phyloP scores from a whole-genome alignment of 139 green algal genomes.

The Picochlorum sp. region DNA sequence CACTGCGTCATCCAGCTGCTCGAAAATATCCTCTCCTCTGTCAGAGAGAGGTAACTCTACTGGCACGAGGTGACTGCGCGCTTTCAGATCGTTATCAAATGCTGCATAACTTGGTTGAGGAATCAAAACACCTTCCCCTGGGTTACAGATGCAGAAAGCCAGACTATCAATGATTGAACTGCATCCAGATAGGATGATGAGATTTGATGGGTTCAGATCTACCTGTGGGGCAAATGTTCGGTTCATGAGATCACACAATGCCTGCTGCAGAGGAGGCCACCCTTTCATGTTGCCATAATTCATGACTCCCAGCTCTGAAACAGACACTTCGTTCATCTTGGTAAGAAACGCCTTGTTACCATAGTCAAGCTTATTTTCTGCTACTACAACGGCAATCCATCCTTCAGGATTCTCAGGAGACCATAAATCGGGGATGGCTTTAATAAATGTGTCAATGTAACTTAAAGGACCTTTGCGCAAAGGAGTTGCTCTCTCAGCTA shows the following conservation, averaged over 20 bases:
- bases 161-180: conserved; percentile 54
- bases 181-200: conserved; percentile 29
- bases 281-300: conserved; percentile 34
- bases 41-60: conserved; percentile 37
- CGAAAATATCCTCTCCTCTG: conserved; percentile 8
- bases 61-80: conserved; percentile 31
- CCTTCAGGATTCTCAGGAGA: conserved; percentile 12
- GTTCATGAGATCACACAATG: conserved; percentile 34
- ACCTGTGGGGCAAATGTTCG: conserved; percentile 42
- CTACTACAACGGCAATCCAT: conserved; percentile 27
- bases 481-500: background rate
- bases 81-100: conserved; percentile 70
- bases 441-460: conserved; percentile 19
- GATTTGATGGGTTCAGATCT: conserved; percentile 8
- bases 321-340: conserved; percentile 5
- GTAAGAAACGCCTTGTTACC: conserved; percentile 5
- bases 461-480: conserved; percentile 12
- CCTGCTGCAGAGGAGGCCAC: conserved; percentile 19
- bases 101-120: conserved; percentile 72
- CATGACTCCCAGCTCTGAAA: conserved; percentile 14
- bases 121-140: conserved; percentile 49
- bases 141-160: conserved; percentile 36
- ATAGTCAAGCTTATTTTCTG: conserved; percentile 35
- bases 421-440: conserved; percentile 11
- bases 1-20: conserved; percentile 37